phyloP scores from a whole-genome alignment of 495 filamentous ascomycete species.

The Talaromyces proteolyticus region DNA sequence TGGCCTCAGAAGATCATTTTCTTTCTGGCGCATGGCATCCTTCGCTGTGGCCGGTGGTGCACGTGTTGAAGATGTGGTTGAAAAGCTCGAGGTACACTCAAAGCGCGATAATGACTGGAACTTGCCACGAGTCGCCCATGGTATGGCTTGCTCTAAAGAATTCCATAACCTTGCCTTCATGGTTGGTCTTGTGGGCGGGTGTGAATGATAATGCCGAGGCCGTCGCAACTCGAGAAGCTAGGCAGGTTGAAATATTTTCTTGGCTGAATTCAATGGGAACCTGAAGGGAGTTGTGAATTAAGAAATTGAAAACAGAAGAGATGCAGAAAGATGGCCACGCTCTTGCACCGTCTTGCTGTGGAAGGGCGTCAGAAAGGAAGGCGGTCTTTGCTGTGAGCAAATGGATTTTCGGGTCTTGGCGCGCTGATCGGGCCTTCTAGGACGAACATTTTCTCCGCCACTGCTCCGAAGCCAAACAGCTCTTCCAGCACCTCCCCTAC shows the following conservation, averaged over 20 bases:
- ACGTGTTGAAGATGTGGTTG: neutral
- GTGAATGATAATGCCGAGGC: neutral
- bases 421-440: constrained; percentile 1
- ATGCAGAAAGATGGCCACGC: too few relatives aligned
- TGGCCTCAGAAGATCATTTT: constrained; percentile 1
- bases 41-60: neutral
- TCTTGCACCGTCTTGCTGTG: too few relatives aligned
- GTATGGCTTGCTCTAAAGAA: constrained; percentile 1
- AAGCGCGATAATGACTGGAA: neutral
- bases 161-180: constrained; percentile 3
- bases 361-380: too few relatives aligned
- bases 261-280: too few relatives aligned
- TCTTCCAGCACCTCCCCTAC: neutral
- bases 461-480: neutral
- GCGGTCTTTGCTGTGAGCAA: too few relatives aligned
- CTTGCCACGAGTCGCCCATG: neutral
- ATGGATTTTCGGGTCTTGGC: constrained; percentile 6
- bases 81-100: neutral
- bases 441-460: constrained; percentile 9
- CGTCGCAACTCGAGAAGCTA: neutral
- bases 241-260: neutral
- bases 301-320: neutral
- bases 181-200: neutral
- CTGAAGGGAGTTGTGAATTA: too few relatives aligned
- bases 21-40: constrained; percentile 1